A percentile compares a stretch with the other conserved stretches of the same genome.
Conservation (phyloP, 306 rosid genomes). For the Ormosia emarginata region DNA sequence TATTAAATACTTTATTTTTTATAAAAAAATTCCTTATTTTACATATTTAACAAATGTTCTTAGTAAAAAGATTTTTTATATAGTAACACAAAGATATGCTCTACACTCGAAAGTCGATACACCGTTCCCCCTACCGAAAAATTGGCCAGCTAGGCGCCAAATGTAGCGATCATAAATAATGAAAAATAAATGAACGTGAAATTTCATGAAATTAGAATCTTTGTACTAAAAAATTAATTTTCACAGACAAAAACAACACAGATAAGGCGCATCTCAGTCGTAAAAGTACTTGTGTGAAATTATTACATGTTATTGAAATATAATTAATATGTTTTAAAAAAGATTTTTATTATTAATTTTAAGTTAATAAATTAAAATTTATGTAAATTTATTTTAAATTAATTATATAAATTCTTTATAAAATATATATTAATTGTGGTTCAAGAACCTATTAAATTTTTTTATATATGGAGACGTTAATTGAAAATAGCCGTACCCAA, state of each 20-base stretch:
- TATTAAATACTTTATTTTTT: too few species aligned
- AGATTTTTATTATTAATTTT: too few species aligned
- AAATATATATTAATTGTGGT: too few species aligned
- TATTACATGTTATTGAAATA: too few species aligned
- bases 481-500: background rate
- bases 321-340: too few species aligned
- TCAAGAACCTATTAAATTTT: too few species aligned
- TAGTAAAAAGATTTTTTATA: background rate
- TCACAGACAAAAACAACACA: slow-evolving; percentile 18
- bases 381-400: too few species aligned
- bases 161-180: slow-evolving; percentile 9
- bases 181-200: background rate
- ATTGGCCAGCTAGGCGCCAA: slow-evolving; percentile 22
- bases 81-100: background rate
- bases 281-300: background rate
- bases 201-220: background rate
- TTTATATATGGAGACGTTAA: background rate
- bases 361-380: too few species aligned
- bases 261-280: background rate
- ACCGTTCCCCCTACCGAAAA: background rate
- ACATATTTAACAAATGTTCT: too few species aligned
- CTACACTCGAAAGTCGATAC: background rate
- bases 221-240: background rate
- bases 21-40: too few species aligned
- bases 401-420: too few species aligned